Base-by-base conservation (phyloP, 352 stramenopile genomes). In the Elongisporangium prolatum region DNA sequence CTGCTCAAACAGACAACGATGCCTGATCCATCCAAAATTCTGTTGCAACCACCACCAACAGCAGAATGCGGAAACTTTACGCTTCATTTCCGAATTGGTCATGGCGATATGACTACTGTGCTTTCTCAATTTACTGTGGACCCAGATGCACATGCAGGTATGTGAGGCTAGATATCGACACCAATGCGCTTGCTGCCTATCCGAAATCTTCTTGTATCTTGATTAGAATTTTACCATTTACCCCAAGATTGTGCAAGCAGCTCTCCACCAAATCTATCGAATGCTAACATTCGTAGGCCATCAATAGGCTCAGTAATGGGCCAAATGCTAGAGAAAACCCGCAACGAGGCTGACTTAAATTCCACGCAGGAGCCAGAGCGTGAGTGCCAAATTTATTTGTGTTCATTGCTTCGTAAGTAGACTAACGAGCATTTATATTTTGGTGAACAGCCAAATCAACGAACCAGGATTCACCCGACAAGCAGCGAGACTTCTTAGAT, bases 141-240 rank as follows among this genome's bases (percentile, higher is more conserved):
- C 24, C 75, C 75, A n/a, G 68, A 82, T 20, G 28, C 59, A 3
- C 57, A 76, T 53, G 25, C 59, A 69, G 68, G 73, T 76, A 68
- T 16, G 21, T 40, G 7, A 14, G 13, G 3, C 0, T 40, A 34
- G 8, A 4, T 40, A 13, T 13, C 28, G 9, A 40, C 4, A 40
- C 28, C 8, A 40, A 40, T 14, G 28, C 28, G 4, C 2, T 40
- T 40, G 28, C 28, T 40, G 28, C 2, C 14, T 40, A 40, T 40
- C 14, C 28, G 1, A 40, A 40, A 40, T 14, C 4, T 40, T 5
- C 28, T 40, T 40, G 25, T 40, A 40, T 40, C 28, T 13, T 34
- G 4, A 9, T 13, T 40, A 40, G 28, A 9, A 6, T 40, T 14
- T 14, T 40, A 40, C 8, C 28, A 40, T 40, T 40, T 40, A 13